Percentiles rank a stretch among this genome's conserved stretches.
Conservation (phyloP, 2,329 filamentous ascomycete species). For the Ascochyta lentis region DNA sequence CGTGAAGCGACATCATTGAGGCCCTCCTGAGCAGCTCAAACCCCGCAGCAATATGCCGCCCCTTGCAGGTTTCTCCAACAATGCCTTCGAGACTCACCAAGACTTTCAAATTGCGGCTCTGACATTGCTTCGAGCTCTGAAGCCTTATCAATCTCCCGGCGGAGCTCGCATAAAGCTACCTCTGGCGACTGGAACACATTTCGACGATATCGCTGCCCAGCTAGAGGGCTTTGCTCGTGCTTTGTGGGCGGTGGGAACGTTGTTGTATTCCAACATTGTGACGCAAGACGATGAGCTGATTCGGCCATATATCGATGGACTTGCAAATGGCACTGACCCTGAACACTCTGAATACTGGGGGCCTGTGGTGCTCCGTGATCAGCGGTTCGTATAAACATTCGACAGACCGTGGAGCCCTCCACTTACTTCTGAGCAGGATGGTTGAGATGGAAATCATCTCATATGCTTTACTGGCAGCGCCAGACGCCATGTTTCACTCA, state of each 20-base stretch:
- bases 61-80: conserved; percentile 39
- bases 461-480: conserved; percentile 56
- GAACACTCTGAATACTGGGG: conserved; percentile 57
- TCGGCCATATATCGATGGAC: conserved; percentile 37
- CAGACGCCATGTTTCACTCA: conserved; percentile 46
- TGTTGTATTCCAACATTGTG: conserved; percentile 30
- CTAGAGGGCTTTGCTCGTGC: conserved; percentile 45
- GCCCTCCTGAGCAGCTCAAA: neutral
- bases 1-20: neutral
- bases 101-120: conserved; percentile 36
- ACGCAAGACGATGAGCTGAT: conserved; percentile 24
- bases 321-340: conserved; percentile 47
- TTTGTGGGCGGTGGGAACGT: conserved; percentile 42
- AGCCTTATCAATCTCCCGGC: conserved; percentile 40
- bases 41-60: conserved; percentile 32
- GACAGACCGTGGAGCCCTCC: too few relatives aligned
- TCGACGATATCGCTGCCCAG: conserved; percentile 45
- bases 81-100: conserved; percentile 29
- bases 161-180: conserved; percentile 43
- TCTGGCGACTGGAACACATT: conserved; percentile 43
- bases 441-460: conserved; percentile 62
- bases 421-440: conserved; percentile 44
- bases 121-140: conserved; percentile 33
- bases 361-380: conserved; percentile 54
- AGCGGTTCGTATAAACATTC: conserved; percentile 36